These are phyloP conservation scores for Fermentozyma sake DNA, from an alignment of 1,139 yeast genomes.

Conservation along the genomic window DNA sequence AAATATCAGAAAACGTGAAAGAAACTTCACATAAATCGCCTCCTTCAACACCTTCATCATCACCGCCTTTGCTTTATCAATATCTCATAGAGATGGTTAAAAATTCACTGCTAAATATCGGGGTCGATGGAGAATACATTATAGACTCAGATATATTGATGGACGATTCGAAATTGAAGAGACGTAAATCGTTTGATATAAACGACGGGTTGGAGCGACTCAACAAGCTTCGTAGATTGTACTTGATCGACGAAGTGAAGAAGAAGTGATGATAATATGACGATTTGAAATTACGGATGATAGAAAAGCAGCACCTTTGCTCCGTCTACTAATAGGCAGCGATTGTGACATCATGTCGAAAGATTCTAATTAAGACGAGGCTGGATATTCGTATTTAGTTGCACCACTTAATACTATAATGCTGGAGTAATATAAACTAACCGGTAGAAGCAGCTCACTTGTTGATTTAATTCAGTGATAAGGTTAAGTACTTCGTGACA, in stretches of 20 bases:
- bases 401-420: too few species aligned
- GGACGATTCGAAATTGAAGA: slow-evolving; percentile 12
- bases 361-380: too few species aligned
- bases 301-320: not conserved
- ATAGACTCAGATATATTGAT: slow-evolving; percentile 13
- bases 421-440: not conserved
- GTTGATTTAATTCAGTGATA: too few species aligned
- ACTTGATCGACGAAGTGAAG: slow-evolving; percentile 23
- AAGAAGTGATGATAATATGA: not conserved
- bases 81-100: slow-evolving; percentile 25
- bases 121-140: slow-evolving; percentile 23
- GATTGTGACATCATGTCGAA: too few species aligned
- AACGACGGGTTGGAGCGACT: slow-evolving; percentile 32
- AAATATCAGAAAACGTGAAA: too few species aligned
- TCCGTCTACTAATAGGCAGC: too few species aligned
- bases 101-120: slow-evolving; percentile 18
- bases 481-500: too few species aligned
- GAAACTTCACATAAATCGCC: not conserved
- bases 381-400: too few species aligned
- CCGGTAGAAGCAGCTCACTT: not conserved
- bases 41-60: slow-evolving; percentile 2
- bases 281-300: not conserved
- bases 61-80: too few species aligned
- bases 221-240: slow-evolving; percentile 31
- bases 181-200: slow-evolving; percentile 24